phyloP scores from a whole-genome alignment of 495 filamentous ascomycete genomes.

The Xylaria palmicola region DNA sequence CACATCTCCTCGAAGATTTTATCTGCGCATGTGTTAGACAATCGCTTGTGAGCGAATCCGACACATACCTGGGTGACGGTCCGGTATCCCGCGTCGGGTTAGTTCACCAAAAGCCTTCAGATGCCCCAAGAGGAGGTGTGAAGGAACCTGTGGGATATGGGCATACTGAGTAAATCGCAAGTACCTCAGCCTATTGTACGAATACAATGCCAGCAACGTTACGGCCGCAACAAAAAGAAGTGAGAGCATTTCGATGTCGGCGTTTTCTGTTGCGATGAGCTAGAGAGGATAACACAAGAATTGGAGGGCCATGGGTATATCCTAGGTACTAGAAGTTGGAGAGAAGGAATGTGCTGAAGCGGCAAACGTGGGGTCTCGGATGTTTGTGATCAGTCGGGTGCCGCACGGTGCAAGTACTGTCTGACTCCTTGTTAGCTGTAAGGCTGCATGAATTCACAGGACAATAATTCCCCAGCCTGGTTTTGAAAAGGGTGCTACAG shows the following conservation, averaged over 20 bases:
- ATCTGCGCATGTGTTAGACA: slow-evolving; percentile 8
- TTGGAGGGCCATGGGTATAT: neutral
- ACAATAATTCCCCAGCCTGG: neutral
- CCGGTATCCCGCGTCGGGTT: slow-evolving; percentile 13
- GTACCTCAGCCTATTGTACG: neutral
- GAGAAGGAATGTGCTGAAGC: neutral
- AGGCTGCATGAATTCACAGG: neutral
- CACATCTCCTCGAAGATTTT: slow-evolving; percentile 20
- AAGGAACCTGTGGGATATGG: slow-evolving; percentile 30
- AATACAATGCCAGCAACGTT: neutral
- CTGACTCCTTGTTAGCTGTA: neutral
- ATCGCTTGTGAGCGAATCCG: neutral
- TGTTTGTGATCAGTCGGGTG: neutral
- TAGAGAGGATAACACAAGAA: neutral
- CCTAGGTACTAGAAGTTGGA: neutral
- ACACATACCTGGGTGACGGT: slow-evolving; percentile 28
- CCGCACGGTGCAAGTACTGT: neutral
- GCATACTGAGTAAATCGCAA: slow-evolving; percentile 23
- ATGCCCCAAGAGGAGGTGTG: slow-evolving; percentile 37
- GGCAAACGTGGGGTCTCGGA: neutral
- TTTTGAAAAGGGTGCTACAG: neutral
- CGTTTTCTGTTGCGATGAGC: neutral
- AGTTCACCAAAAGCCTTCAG: slow-evolving; percentile 28
- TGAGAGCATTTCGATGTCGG: neutral
- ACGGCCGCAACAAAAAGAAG: neutral